Evolutionary conservation across 164 flowering plant genomes (phyloP).

Genomic region (Sextonia rubra): DNA sequence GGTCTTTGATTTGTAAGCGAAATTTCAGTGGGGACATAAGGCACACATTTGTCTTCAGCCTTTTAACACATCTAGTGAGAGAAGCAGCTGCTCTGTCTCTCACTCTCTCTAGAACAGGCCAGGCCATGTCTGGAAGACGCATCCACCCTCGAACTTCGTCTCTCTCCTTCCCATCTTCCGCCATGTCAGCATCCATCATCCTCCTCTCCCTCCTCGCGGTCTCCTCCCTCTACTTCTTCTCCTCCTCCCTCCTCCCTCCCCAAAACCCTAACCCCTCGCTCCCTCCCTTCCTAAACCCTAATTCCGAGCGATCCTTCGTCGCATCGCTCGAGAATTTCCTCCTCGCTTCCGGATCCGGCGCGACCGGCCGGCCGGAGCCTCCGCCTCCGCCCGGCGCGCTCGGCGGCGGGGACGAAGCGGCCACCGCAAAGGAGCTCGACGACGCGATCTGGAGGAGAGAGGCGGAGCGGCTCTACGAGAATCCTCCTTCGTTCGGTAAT

Average conservation of each 20-base stretch:
- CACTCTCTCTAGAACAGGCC: no score
- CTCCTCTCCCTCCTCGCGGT: conserved; percentile 17
- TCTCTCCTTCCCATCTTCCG: conserved; percentile 28
- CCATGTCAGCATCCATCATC: conserved; percentile 12
- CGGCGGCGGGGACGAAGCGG: conserved; percentile 21
- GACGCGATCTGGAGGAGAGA: conserved; percentile 45
- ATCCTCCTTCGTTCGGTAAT: conserved; percentile 16
- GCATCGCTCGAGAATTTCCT: conserved; percentile 70
- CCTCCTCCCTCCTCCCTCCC: not conserved
- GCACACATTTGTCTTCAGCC: no score
- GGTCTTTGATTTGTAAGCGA: no score
- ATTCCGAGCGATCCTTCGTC: conserved; percentile 57
- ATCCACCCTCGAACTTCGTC: conserved; percentile 24
- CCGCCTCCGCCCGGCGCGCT: conserved; percentile 10
- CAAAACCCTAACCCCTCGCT: no score
- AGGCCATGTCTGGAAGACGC: conserved; percentile 40
- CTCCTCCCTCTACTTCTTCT: conserved; percentile 16
- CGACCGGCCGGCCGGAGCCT: no score
- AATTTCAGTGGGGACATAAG: no score
- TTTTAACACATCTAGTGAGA: no score
- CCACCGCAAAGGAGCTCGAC: conserved; percentile 38
- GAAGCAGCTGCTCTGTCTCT: no score
- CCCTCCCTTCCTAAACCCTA: conserved; percentile 13
- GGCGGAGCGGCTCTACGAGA: conserved; percentile 34
- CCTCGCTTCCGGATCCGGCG: conserved; percentile 14